Conservation (phyloP, 768 basidiomycete genomes). For the Punctularia strigosozonata region DNA sequence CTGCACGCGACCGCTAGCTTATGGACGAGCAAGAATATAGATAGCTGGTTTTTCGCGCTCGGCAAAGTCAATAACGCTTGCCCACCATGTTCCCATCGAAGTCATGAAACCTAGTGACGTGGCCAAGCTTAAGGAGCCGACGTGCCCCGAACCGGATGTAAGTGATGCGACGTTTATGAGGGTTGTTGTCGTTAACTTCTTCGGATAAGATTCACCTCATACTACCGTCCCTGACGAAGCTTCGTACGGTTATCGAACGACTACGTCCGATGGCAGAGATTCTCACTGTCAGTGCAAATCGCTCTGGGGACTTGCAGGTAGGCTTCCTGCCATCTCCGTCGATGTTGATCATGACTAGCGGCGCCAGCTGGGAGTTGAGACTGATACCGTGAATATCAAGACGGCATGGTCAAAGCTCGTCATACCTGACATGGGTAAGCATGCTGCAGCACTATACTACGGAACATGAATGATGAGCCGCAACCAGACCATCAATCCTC, state of each 20-base stretch:
- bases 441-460: not conserved
- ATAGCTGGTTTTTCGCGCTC: constrained; percentile 48
- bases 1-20: too few species aligned
- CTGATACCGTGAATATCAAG: constrained; percentile 22
- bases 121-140: constrained; percentile 60
- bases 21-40: too few species aligned
- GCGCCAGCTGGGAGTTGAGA: constrained; percentile 67
- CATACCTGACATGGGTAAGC: not conserved
- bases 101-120: constrained; percentile 70
- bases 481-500: constrained; percentile 14
- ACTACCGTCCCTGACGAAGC: constrained; percentile 59
- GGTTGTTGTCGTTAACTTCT: not conserved
- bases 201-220: constrained; percentile 56
- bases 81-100: constrained; percentile 76
- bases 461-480: constrained; percentile 6
- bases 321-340: constrained; percentile 39
- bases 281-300: constrained; percentile 59
- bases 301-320: constrained; percentile 36
- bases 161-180: constrained; percentile 12
- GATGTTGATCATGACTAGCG: constrained; percentile 67
- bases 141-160: constrained; percentile 82
- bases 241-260: constrained; percentile 72
- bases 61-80: constrained; percentile 51
- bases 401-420: not conserved
- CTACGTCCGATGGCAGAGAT: constrained; percentile 59